phyloP scores from a whole-genome alignment of 208 protist species.

The Leishmania major region DNA sequence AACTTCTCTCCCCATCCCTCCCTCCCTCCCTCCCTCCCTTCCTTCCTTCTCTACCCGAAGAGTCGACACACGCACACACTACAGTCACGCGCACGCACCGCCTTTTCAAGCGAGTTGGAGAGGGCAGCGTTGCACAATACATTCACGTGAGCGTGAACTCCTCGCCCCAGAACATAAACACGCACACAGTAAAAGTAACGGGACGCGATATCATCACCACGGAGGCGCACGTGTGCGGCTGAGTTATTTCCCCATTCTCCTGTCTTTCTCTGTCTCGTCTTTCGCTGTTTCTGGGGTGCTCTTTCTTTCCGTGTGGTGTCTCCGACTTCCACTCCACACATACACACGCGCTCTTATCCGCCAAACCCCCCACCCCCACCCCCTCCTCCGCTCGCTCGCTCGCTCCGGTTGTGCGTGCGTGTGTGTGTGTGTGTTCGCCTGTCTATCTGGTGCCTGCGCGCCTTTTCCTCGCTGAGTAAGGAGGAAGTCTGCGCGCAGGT shows the following conservation, averaged over 20 bases:
- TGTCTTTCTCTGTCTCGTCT: not conserved
- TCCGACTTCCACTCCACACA: not conserved
- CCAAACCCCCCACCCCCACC: not conserved
- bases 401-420: not conserved
- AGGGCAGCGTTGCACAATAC: not conserved
- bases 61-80: not conserved
- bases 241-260: conserved; percentile 6
- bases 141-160: not conserved
- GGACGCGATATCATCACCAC: not conserved
- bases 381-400: not conserved
- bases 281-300: not conserved
- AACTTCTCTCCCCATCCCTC: not conserved
- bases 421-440: not conserved
- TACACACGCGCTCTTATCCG: not conserved
- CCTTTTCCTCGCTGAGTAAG: not conserved
- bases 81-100: not conserved
- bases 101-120: not conserved
- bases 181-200: not conserved
- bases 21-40: not conserved
- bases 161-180: not conserved
- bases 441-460: not conserved
- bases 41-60: not conserved
- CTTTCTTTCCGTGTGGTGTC: not conserved
- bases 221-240: not conserved
- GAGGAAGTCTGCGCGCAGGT: not conserved